These are phyloP conservation scores for Trichoderma parareesei DNA, from an alignment of 495 filamentous ascomycete genomes.

Conservation along the genomic window DNA sequence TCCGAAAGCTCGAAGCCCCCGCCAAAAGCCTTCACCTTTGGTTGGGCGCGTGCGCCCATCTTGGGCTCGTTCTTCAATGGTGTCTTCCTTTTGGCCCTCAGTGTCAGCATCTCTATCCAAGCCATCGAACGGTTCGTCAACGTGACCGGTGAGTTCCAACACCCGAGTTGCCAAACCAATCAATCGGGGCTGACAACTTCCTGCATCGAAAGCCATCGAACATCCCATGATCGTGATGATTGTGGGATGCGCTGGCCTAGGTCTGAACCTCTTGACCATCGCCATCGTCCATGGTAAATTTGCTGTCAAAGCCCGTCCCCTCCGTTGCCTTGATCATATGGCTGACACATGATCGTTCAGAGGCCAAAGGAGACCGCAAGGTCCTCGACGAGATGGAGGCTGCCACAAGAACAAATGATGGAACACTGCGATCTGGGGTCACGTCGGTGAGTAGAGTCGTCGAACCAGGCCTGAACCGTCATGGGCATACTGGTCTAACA, in stretches of 20 bases:
- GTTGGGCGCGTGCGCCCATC: constrained; percentile 90
- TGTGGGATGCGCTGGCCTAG: constrained; percentile 73
- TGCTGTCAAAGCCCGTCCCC: not conserved
- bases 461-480: not conserved
- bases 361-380: constrained; percentile 14
- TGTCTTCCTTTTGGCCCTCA: constrained; percentile 87
- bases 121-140: constrained; percentile 77
- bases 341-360: not conserved
- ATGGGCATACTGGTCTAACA: not conserved
- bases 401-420: not conserved
- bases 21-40: constrained; percentile 34
- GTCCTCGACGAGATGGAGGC: constrained; percentile 13
- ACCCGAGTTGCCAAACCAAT: not conserved
- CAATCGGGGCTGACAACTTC: constrained; percentile 29
- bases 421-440: not conserved
- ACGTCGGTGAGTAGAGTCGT: not conserved
- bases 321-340: not conserved
- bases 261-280: constrained; percentile 74
- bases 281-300: constrained; percentile 68
- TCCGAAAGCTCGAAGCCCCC: constrained; percentile 29
- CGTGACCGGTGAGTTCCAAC: constrained; percentile 22
- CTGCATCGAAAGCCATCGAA: constrained; percentile 41
- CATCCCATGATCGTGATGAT: constrained; percentile 70
- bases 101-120: constrained; percentile 85
- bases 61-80: constrained; percentile 93